phyloP scores from a whole-genome alignment of 2,329 filamentous ascomycete species.

The Penicillium decumbens region DNA sequence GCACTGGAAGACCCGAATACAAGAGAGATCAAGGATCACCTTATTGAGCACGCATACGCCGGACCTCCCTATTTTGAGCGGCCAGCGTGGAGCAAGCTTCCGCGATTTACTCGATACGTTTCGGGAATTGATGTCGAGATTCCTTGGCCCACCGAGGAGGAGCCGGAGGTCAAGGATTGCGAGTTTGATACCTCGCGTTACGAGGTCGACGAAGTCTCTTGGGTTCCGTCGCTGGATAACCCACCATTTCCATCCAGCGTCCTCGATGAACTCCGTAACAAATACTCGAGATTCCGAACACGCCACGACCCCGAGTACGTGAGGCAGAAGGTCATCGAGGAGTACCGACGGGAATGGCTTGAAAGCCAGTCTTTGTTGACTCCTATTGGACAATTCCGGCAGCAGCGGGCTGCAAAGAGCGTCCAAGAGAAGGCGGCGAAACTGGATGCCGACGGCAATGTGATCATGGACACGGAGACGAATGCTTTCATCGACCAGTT shows the following conservation, averaged over 20 bases:
- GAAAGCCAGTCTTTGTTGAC: conserved; percentile 46
- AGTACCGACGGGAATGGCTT: conserved; percentile 45
- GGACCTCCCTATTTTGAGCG: conserved; percentile 50
- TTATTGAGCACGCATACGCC: conserved; percentile 67
- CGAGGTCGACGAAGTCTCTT: conserved; percentile 69
- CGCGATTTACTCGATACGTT: conserved; percentile 52
- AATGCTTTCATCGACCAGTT: conserved; percentile 36
- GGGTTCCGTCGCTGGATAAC: conserved; percentile 68
- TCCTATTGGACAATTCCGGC: conserved; percentile 43
- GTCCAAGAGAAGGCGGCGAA: conserved; percentile 32
- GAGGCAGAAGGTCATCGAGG: conserved; percentile 58
- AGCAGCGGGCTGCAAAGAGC: conserved; percentile 36
- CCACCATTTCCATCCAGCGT: conserved; percentile 75
- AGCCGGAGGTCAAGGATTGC: conserved; percentile 52
- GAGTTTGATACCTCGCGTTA: conserved; percentile 68
- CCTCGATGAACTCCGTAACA: conserved; percentile 79
- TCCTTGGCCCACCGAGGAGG: conserved; percentile 64
- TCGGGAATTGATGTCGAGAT: conserved; percentile 68
- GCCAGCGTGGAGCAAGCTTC: conserved; percentile 42
- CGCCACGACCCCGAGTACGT: conserved; percentile 73
- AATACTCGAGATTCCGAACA: conserved; percentile 75
- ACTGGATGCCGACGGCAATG: conserved; percentile 38
- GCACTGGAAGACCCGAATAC: conserved; percentile 64
- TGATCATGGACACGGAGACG: conserved; percentile 32
- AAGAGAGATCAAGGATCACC: conserved; percentile 64